Evolutionary conservation across 1,284 basidiomycete genomes (phyloP).

Genomic region (Ceratobasidium sp.): DNA sequence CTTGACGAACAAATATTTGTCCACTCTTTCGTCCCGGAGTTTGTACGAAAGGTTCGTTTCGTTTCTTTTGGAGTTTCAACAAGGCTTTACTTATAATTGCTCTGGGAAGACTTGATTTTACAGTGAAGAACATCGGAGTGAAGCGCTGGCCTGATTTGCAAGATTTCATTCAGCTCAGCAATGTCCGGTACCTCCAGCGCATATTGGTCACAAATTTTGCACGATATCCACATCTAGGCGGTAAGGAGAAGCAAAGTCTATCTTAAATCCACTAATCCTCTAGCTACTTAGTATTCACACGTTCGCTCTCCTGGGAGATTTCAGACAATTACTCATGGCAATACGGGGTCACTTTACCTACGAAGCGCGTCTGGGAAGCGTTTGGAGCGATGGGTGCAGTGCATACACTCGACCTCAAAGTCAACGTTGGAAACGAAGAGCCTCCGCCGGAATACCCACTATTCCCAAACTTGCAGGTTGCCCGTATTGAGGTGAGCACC

Average conservation of each 20-base stretch:
- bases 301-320: constrained; percentile 25
- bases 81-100: neutral
- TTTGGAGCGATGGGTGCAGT: constrained; percentile 6
- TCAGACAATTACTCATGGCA: constrained; percentile 23
- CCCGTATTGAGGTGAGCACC: constrained; percentile 10
- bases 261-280: neutral
- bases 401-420: constrained; percentile 19
- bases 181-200: constrained; percentile 26
- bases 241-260: neutral
- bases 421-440: neutral
- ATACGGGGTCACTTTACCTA: neutral
- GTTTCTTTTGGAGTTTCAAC: neutral
- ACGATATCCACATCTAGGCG: neutral
- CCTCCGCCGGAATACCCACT: neutral
- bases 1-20: constrained; percentile 22
- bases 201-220: neutral
- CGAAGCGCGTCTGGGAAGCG: constrained; percentile 6
- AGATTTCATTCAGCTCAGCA: constrained; percentile 15
- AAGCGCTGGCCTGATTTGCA: constrained; percentile 22
- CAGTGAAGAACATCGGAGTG: constrained; percentile 4
- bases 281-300: constrained; percentile 7
- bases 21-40: constrained; percentile 6
- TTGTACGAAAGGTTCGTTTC: neutral
- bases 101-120: constrained; percentile 5
- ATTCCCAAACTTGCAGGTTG: constrained; percentile 19